A percentile compares a stretch with the other conserved stretches of the same genome.
Evolutionary conservation across 2,329 filamentous ascomycete genomes (phyloP).

Genomic region (Sporothrix pallida): DNA sequence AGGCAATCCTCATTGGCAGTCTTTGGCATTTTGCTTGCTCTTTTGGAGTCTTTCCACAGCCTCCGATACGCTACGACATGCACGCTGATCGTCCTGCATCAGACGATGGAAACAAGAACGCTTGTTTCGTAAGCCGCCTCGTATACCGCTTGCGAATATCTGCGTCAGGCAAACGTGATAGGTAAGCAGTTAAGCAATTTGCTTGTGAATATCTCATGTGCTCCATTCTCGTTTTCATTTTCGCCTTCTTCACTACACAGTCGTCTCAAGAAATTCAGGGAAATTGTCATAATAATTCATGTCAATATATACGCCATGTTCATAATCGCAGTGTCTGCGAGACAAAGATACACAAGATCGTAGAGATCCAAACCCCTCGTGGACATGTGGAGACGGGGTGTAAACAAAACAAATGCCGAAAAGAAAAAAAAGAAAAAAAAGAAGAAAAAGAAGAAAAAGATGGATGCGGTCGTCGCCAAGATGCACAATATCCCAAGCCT

Average conservation of each 20-base stretch:
- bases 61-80: conserved; percentile 4
- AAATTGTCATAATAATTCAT: conserved; percentile 11
- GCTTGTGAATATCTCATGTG: background rate
- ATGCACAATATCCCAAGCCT: background rate
- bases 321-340: conserved; percentile 5
- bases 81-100: background rate
- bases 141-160: background rate
- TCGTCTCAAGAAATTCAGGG: too few species aligned
- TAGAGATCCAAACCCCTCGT: background rate
- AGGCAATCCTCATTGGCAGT: background rate
- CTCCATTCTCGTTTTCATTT: background rate
- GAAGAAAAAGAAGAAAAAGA: background rate
- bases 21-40: background rate
- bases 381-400: background rate
- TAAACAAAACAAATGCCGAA: background rate
- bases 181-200: background rate
- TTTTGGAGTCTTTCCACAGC: background rate
- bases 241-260: background rate
- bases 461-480: background rate
- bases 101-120: background rate
- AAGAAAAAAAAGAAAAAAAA: background rate
- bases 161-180: background rate
- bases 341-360: background rate
- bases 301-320: conserved; percentile 12
- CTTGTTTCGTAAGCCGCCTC: background rate